These are phyloP conservation scores for Schoenoplectus tabernaemontani DNA, from an alignment of 202 grass and related monocot genomes.

Conservation along the genomic window DNA sequence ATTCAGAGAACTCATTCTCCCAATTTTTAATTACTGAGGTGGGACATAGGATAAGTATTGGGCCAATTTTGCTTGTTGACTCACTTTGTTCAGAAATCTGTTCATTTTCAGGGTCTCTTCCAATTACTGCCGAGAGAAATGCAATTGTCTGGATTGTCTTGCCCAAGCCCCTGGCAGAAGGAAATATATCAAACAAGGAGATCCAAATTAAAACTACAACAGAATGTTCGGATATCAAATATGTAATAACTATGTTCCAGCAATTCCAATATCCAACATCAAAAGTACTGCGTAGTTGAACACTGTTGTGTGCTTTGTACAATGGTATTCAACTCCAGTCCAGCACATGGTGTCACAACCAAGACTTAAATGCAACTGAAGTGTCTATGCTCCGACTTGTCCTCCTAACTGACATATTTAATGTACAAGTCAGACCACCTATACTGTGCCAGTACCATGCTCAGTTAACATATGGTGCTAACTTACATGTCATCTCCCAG, in stretches of 20 bases:
- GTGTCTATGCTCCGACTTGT: neutral
- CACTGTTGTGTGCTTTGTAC: neutral
- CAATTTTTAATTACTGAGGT: constrained; percentile 93
- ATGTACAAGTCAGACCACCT: neutral
- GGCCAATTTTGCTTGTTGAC: constrained; percentile 32
- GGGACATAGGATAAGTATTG: constrained; percentile 75
- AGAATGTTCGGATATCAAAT: neutral
- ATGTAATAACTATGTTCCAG: neutral
- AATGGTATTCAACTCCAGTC: neutral
- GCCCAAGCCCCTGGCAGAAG: constrained; percentile 64
- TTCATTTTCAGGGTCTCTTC: constrained; percentile 43
- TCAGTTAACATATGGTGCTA: neutral
- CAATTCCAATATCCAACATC: neutral
- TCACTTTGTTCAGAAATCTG: constrained; percentile 24
- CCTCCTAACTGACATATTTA: neutral
- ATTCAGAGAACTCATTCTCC: constrained; percentile 92
- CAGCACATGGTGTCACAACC: neutral
- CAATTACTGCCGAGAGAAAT: constrained; percentile 67
- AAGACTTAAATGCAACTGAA: neutral
- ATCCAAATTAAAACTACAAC: neutral
- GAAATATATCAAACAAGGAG: constrained; percentile 27
- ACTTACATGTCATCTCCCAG: constrained; percentile 98
- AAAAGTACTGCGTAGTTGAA: neutral
- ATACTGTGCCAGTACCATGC: neutral
- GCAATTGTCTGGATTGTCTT: constrained; percentile 98